These are phyloP conservation scores for Cyberlindnera mrakii DNA, from an alignment of 805 yeast genomes.

Conservation along the genomic window DNA sequence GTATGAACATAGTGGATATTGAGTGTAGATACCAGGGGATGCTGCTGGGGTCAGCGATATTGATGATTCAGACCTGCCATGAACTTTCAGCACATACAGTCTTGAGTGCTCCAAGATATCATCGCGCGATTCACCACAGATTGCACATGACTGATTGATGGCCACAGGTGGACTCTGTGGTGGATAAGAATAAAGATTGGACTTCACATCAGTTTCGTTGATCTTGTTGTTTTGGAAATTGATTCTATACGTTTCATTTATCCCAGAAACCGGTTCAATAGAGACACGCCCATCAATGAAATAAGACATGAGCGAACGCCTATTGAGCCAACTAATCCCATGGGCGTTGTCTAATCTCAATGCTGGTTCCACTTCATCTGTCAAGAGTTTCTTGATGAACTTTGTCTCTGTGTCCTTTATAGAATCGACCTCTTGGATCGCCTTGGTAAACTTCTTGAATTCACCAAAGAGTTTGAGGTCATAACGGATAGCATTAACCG, in stretches of 20 bases:
- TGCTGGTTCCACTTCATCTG: conserved; percentile 78
- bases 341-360: conserved; percentile 59
- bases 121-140: conserved; percentile 76
- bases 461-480: conserved; percentile 34
- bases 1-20: conserved; percentile 72
- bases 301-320: conserved; percentile 54
- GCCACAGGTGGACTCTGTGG: conserved; percentile 63
- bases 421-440: conserved; percentile 27
- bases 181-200: conserved; percentile 38
- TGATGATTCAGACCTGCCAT: conserved; percentile 20
- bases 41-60: conserved; percentile 10
- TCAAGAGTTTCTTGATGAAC: conserved; percentile 57
- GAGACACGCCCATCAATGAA: conserved; percentile 76
- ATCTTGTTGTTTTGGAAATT: conserved; percentile 20
- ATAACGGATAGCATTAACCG: conserved; percentile 34
- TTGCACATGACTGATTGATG: conserved; percentile 64
- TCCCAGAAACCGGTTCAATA: conserved; percentile 81
- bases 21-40: conserved; percentile 28
- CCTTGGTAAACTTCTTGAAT: conserved; percentile 32
- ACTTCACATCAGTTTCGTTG: conserved; percentile 20
- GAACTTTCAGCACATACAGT: conserved; percentile 57
- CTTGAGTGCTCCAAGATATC: conserved; percentile 74
- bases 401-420: conserved; percentile 36
- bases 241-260: conserved; percentile 64
- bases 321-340: conserved; percentile 55